A percentile compares a stretch with the other conserved stretches of the same genome.
phyloP scores from a whole-genome alignment of 2,329 filamentous ascomycete genomes.

The Capronia americana region DNA sequence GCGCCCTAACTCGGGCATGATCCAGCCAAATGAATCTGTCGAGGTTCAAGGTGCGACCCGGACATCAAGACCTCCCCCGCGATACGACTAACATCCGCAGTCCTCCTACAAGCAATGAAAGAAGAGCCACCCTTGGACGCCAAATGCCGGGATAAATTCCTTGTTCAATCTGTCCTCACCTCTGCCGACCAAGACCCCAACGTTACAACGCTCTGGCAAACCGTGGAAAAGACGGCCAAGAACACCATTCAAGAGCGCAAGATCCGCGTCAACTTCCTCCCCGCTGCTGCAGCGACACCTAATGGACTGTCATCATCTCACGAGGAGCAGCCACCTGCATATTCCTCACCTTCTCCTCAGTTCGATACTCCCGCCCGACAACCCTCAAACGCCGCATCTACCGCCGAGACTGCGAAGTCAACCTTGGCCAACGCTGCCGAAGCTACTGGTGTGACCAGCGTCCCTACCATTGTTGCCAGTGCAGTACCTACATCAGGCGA shows the following conservation, averaged over 20 bases:
- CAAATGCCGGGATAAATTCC: slow-evolving; percentile 96
- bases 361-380: slow-evolving; percentile 54
- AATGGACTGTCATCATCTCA: slow-evolving; percentile 45
- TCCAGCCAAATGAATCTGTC: slow-evolving; percentile 86
- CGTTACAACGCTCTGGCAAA: slow-evolving; percentile 81
- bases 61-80: neutral
- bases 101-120: slow-evolving; percentile 98
- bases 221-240: slow-evolving; percentile 76
- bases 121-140: slow-evolving; percentile 83
- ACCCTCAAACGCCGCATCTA: slow-evolving; percentile 40
- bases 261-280: slow-evolving; percentile 87
- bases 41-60: slow-evolving; percentile 79
- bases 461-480: slow-evolving; percentile 58
- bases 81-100: slow-evolving; percentile 53
- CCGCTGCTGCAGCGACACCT: slow-evolving; percentile 60
- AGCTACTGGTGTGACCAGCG: slow-evolving; percentile 49
- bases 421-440: slow-evolving; percentile 38
- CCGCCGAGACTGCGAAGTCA: slow-evolving; percentile 38
- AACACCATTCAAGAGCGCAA: slow-evolving; percentile 86
- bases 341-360: slow-evolving; percentile 63
- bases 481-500: slow-evolving; percentile 58
- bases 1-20: slow-evolving; percentile 92
- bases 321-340: slow-evolving; percentile 59
- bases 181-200: slow-evolving; percentile 82
- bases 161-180: slow-evolving; percentile 89